These are phyloP conservation scores for Setaria viridis DNA, from an alignment of 202 grass and related monocot species.

Conservation along the genomic window DNA sequence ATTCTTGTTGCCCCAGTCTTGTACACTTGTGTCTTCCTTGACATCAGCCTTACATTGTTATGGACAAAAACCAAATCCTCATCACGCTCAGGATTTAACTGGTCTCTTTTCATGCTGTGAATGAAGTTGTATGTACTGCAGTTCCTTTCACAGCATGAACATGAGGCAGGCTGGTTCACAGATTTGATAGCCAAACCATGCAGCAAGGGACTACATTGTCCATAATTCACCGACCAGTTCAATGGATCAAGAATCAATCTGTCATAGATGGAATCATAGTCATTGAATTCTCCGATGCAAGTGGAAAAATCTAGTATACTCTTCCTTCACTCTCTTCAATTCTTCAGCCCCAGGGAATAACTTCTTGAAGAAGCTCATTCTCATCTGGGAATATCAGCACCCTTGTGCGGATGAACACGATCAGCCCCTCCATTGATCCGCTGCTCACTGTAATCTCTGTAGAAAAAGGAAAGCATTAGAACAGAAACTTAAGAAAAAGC, in stretches of 20 bases:
- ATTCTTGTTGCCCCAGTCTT: neutral
- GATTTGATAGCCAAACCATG: neutral
- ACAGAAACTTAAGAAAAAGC: no score
- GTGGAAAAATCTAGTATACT: neutral
- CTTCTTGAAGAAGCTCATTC: no score
- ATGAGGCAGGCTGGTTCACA: neutral
- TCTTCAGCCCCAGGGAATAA: no score
- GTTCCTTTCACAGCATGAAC: neutral
- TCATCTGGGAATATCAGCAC: no score
- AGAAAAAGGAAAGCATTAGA: no score
- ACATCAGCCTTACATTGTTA: neutral
- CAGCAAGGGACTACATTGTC: neutral
- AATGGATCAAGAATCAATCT: neutral
- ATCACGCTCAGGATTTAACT: neutral
- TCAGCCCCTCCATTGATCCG: no score
- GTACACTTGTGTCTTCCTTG: neutral
- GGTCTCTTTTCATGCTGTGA: slow-evolving; percentile 12
- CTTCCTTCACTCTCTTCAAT: no score
- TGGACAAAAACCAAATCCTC: neutral
- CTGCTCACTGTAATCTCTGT: no score
- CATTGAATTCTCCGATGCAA: neutral
- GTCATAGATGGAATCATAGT: slow-evolving; percentile 10
- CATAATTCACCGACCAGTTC: slow-evolving; percentile 16
- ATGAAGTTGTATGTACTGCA: neutral
- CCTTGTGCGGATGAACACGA: no score